Percentiles rank a stretch among this genome's conserved stretches.
Evolutionary conservation across 805 yeast species (phyloP).

Genomic region (Yamadazyma sp.): DNA sequence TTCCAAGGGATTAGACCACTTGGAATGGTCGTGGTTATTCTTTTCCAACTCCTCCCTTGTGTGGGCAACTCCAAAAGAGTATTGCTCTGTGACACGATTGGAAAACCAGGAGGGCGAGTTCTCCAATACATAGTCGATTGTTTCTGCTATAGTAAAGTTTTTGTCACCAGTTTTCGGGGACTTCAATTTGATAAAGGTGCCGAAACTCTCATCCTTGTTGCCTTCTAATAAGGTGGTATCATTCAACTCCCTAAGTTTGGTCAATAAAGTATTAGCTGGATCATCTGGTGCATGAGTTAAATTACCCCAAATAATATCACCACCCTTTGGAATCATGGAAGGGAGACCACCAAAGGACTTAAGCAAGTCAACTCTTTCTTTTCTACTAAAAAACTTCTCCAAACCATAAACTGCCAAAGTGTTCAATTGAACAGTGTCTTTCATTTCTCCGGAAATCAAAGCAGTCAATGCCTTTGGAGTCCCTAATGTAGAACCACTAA

Average conservation of each 20-base stretch:
- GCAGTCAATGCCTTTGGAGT: conserved; percentile 95
- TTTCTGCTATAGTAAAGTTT: conserved; percentile 64
- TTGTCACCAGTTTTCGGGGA: conserved; percentile 32
- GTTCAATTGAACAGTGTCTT: conserved; percentile 92
- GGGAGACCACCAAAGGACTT: conserved; percentile 93
- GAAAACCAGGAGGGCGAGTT: conserved; percentile 77
- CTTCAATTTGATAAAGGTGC: conserved; percentile 69
- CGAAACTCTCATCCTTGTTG: conserved; percentile 44
- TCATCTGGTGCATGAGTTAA: conserved; percentile 72
- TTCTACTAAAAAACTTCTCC: conserved; percentile 88
- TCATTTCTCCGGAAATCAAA: conserved; percentile 95
- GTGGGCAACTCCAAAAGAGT: conserved; percentile 75
- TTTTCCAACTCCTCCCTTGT: conserved; percentile 55
- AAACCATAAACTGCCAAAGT: conserved; percentile 91
- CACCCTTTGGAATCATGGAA: conserved; percentile 96
- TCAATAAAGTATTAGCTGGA: conserved; percentile 31
- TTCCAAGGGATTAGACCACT: conserved; percentile 95
- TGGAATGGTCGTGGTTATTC: conserved; percentile 70
- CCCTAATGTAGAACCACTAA: conserved; percentile 87
- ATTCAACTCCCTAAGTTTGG: conserved; percentile 13
- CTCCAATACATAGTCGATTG: conserved; percentile 63
- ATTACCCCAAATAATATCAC: conserved; percentile 86
- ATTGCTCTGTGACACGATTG: conserved; percentile 62
- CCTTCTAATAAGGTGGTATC: conserved; percentile 23
- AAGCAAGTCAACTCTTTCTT: conserved; percentile 83